Evolutionary conservation across 225 moss, liverwort and hornwort species (phyloP).

Genomic region (Pleurozium schreberi): DNA sequence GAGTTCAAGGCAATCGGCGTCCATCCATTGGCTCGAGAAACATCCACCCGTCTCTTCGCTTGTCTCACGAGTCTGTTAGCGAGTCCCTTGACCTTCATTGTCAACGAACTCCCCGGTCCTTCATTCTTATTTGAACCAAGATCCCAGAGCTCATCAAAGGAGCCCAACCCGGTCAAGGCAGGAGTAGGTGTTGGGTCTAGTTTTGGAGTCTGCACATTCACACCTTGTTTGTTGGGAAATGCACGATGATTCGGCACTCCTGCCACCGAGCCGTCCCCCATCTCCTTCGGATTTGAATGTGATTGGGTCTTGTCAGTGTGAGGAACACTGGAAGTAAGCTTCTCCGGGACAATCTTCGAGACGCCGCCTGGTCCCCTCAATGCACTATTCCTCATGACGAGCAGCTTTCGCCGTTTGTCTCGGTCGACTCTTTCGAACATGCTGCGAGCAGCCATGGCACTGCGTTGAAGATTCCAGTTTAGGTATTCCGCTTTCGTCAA

Average conservation of each 20-base stretch:
- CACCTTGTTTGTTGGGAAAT: slow-evolving; percentile 19
- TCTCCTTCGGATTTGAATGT: not conserved
- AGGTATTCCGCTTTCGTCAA: slow-evolving; percentile 59
- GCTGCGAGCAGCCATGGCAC: slow-evolving; percentile 66
- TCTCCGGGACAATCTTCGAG: slow-evolving; percentile 12
- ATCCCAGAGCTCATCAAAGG: slow-evolving; percentile 42
- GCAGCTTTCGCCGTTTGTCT: slow-evolving; percentile 25
- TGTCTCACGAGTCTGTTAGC: slow-evolving; percentile 50
- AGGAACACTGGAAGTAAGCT: not conserved
- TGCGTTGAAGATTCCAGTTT: slow-evolving; percentile 71
- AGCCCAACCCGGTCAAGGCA: not conserved
- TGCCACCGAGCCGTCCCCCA: slow-evolving; percentile 1
- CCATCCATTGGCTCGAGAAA: slow-evolving; percentile 56
- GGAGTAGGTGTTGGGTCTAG: slow-evolving; percentile 4
- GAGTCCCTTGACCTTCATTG: slow-evolving; percentile 28
- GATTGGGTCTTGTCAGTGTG: not conserved
- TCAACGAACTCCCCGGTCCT: slow-evolving; percentile 23
- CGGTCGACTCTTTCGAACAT: slow-evolving; percentile 63
- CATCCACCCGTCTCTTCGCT: slow-evolving; percentile 44
- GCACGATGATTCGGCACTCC: slow-evolving; percentile 15
- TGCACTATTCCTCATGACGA: slow-evolving; percentile 16
- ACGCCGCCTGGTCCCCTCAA: slow-evolving; percentile 7
- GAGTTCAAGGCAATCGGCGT: slow-evolving; percentile 76
- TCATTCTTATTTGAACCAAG: slow-evolving; percentile 16
- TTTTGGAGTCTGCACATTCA: slow-evolving; percentile 11